phyloP scores from a whole-genome alignment of 345 rosid species.

The Pelargonium nanum region DNA sequence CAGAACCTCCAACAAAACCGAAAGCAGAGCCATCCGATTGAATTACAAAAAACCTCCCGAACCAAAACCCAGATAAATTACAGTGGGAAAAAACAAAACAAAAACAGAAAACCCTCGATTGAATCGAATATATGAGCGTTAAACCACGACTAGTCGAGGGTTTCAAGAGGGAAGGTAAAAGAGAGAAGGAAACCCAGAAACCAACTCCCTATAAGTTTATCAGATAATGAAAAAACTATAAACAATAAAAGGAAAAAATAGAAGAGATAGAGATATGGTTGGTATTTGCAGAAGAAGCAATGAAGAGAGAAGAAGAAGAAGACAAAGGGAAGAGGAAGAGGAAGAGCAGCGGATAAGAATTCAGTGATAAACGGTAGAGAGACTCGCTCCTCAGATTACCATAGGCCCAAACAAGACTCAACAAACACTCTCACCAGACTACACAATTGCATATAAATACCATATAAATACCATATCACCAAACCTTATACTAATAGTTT shows the following conservation, averaged over 20 bases:
- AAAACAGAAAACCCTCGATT: constrained; percentile 30
- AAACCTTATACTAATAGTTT: background rate
- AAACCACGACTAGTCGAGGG: constrained; percentile 37
- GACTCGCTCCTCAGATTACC: constrained; percentile 28
- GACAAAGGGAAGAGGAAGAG: constrained; percentile 2
- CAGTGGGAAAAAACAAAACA: background rate
- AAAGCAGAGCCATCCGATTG: constrained; percentile 37
- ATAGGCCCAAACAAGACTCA: constrained; percentile 29
- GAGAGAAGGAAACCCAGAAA: constrained; percentile 6
- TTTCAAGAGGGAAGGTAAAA: constrained; percentile 1
- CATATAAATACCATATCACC: background rate
- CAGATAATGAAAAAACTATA: background rate
- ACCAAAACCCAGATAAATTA: constrained; percentile 2
- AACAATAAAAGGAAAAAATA: background rate
- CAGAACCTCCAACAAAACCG: constrained; percentile 41
- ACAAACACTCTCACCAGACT: background rate
- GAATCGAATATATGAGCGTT: constrained; percentile 26
- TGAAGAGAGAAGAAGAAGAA: background rate
- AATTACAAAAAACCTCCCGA: constrained; percentile 10
- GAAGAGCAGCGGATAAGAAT: constrained; percentile 42
- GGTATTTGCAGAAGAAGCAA: background rate
- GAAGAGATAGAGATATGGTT: background rate
- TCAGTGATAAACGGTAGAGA: constrained; percentile 38
- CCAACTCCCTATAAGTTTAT: background rate
- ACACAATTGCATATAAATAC: background rate